Conservation (phyloP, 768 basidiomycete genomes). For the Sistotremastrum niveocremeum region DNA sequence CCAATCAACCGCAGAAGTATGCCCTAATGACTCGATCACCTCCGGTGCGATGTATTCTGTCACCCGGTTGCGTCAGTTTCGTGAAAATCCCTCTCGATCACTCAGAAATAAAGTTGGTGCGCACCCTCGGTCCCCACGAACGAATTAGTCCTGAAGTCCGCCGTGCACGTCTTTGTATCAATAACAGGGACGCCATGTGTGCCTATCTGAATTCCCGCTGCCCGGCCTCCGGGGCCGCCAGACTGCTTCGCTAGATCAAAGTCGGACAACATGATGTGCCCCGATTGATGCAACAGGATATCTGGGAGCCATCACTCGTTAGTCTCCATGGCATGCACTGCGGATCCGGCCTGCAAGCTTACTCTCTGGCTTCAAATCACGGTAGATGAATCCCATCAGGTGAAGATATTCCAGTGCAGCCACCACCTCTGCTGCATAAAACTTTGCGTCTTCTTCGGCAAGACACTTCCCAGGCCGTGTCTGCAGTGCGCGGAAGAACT, state of each 20-base stretch:
- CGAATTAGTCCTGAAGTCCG: constrained; percentile 94
- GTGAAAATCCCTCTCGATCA: constrained; percentile 11
- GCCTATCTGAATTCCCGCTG: constrained; percentile 73
- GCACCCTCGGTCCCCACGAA: constrained; percentile 98
- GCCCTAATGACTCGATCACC: constrained; percentile 92
- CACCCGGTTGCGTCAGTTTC: constrained; percentile 12
- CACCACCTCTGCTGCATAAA: constrained; percentile 97
- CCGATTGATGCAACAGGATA: constrained; percentile 92
- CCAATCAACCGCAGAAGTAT: constrained; percentile 98
- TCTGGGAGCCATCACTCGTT: constrained; percentile 36
- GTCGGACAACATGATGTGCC: constrained; percentile 99
- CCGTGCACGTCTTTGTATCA: constrained; percentile 95
- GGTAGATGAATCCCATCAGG: constrained; percentile 98
- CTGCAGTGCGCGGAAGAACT: constrained; percentile 97
- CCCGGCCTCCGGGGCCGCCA: constrained; percentile 70
- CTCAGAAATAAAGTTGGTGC: constrained; percentile 11
- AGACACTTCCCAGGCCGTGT: constrained; percentile 94
- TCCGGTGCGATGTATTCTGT: constrained; percentile 98
- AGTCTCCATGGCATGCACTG: neutral
- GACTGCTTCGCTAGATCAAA: constrained; percentile 98
- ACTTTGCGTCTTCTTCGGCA: constrained; percentile 86
- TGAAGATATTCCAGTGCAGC: constrained; percentile 97
- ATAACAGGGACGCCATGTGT: constrained; percentile 89
- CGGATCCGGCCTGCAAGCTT: constrained; percentile 4
- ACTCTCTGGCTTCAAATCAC: constrained; percentile 99